A percentile compares a stretch with the other conserved stretches of the same genome.
Evolutionary conservation across 768 basidiomycete species (phyloP).

Genomic region (Hypholoma sublateritium): DNA sequence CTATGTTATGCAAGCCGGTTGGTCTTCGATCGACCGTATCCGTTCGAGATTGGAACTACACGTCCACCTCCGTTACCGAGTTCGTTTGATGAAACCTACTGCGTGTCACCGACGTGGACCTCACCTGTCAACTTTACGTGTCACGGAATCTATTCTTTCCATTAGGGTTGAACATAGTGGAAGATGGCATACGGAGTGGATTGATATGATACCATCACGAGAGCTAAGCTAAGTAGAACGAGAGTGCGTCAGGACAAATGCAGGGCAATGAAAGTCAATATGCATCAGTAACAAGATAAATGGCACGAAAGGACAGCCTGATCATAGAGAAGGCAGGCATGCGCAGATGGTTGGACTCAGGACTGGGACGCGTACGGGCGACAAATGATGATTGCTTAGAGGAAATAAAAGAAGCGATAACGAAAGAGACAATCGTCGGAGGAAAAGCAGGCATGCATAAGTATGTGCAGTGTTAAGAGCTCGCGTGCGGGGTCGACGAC

Average conservation of each 20-base stretch:
- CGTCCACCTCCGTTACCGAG: too few relatives aligned
- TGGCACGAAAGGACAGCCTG: conserved; percentile 2
- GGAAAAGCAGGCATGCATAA: conserved; percentile 1
- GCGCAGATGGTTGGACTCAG: conserved; percentile 3
- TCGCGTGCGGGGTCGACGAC: conserved; percentile 44
- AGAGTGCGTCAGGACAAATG: conserved; percentile 15
- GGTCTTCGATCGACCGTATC: too few relatives aligned
- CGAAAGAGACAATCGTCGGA: conserved; percentile 8
- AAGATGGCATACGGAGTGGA: background rate
- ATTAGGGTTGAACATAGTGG: too few relatives aligned
- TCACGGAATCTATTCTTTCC: too few relatives aligned
- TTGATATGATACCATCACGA: conserved; percentile 2
- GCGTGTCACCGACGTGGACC: too few relatives aligned
- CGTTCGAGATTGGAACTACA: too few relatives aligned
- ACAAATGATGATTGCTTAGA: background rate
- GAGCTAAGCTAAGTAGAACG: conserved; percentile 12
- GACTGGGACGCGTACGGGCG: background rate
- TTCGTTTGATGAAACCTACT: too few relatives aligned
- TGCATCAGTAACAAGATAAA: conserved; percentile 19
- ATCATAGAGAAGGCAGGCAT: conserved; percentile 4
- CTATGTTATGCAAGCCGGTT: too few relatives aligned
- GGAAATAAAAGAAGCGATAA: conserved; percentile 11
- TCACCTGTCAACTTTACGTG: too few relatives aligned
- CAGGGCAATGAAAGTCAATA: conserved; percentile 16
- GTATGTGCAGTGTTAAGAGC: conserved; percentile 15